Percentiles rank a stretch among this genome's conserved stretches.
Evolutionary conservation across 345 rosid genomes (phyloP).

Genomic region (Sonneratia caseolaris): DNA sequence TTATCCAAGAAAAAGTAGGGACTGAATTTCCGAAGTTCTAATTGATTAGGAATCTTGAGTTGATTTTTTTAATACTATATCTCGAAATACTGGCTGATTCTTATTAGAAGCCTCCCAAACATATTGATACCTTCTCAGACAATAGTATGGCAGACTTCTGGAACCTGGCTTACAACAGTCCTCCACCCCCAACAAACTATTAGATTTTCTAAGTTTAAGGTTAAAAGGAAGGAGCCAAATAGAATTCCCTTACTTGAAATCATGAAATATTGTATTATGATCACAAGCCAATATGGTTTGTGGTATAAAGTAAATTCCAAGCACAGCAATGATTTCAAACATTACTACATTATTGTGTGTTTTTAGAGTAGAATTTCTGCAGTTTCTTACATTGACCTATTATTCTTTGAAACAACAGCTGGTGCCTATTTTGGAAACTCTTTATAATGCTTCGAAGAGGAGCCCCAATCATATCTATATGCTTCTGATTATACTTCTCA

Average conservation of each 20-base stretch:
- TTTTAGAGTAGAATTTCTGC: not conserved
- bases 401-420: constrained; percentile 33
- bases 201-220: not conserved
- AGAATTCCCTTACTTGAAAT: not conserved
- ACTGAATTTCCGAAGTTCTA: not conserved
- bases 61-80: not conserved
- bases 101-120: not conserved
- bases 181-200: not conserved
- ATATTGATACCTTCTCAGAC: not conserved
- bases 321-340: not conserved
- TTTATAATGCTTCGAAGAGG: constrained; percentile 76
- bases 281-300: not conserved
- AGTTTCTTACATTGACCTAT: not conserved
- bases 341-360: not conserved
- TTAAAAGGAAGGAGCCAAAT: not conserved
- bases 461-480: constrained; percentile 94
- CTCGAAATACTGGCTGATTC: not conserved
- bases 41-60: not conserved
- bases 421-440: constrained; percentile 88
- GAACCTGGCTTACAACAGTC: not conserved
- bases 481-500: constrained; percentile 91
- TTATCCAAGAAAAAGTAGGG: not conserved
- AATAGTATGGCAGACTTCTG: not conserved
- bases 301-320: not conserved
- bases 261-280: not conserved